These are phyloP conservation scores for Malus hybrid DNA, from an alignment of 331 rosid genomes.

Conservation along the genomic window DNA sequence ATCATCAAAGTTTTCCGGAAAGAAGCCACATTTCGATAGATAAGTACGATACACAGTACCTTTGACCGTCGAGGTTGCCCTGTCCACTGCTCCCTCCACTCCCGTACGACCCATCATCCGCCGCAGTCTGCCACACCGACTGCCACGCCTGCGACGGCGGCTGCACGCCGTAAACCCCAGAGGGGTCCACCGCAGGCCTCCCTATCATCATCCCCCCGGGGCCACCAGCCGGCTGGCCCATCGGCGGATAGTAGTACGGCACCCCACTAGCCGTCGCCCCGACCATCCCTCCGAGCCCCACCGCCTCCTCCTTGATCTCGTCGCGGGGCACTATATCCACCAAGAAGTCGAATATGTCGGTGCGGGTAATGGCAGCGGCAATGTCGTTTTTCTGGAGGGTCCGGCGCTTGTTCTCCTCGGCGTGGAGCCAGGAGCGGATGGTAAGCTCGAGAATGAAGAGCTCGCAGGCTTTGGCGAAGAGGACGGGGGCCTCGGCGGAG, in stretches of 20 bases:
- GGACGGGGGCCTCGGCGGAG: conserved; percentile 92
- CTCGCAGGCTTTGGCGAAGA: conserved; percentile 95
- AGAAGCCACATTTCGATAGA: not conserved
- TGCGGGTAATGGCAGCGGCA: conserved; percentile 85
- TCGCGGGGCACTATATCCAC: conserved; percentile 95
- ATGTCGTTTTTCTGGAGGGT: conserved; percentile 93
- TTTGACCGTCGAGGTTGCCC: conserved; percentile 73
- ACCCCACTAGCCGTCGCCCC: conserved; percentile 77
- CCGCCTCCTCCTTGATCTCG: conserved; percentile 82
- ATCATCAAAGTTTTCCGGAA: not conserved
- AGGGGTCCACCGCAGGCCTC: conserved; percentile 78
- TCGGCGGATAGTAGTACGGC: conserved; percentile 84
- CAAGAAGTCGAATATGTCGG: conserved; percentile 82
- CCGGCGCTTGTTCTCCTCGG: conserved; percentile 95
- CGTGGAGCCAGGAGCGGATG: conserved; percentile 96
- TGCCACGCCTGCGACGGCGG: conserved; percentile 99
- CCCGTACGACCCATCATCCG: conserved; percentile 68
- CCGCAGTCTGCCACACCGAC: conserved; percentile 75
- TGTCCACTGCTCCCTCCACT: conserved; percentile 56
- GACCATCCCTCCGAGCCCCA: conserved; percentile 42
- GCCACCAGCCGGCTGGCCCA: conserved; percentile 79
- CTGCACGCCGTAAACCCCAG: conserved; percentile 66
- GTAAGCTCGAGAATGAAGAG: conserved; percentile 99
- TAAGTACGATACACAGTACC: conserved; percentile 27
- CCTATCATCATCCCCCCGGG: conserved; percentile 82